phyloP scores from a whole-genome alignment of 345 rosid species.

The Camelina sativa region DNA sequence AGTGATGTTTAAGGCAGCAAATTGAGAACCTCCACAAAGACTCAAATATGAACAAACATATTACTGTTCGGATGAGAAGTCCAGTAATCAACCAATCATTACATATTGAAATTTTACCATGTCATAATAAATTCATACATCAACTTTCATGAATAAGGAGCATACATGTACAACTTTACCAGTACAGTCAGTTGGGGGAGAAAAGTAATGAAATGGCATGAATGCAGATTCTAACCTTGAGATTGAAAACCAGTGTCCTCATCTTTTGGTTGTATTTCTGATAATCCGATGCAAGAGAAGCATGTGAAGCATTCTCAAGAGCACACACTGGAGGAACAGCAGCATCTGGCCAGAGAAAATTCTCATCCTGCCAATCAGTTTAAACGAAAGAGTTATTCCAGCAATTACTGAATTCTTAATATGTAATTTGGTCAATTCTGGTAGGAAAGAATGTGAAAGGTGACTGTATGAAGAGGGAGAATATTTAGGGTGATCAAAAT shows the following conservation, averaged over 20 bases:
- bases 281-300: slow-evolving; percentile 67
- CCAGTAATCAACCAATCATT: slow-evolving; percentile 13
- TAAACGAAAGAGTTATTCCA: slow-evolving; percentile 19
- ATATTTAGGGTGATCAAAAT: slow-evolving; percentile 13
- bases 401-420: slow-evolving; percentile 27
- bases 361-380: slow-evolving; percentile 52
- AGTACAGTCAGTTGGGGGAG: not conserved
- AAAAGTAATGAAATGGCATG: slow-evolving; percentile 15
- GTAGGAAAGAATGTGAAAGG: slow-evolving; percentile 4
- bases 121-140: slow-evolving; percentile 18
- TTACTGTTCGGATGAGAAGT: slow-evolving; percentile 4
- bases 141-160: slow-evolving; percentile 10
- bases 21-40: not conserved
- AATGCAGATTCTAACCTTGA: slow-evolving; percentile 62
- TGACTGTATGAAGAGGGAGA: slow-evolving; percentile 13
- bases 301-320: slow-evolving; percentile 87
- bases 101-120: slow-evolving; percentile 15
- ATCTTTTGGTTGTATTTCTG: slow-evolving; percentile 90
- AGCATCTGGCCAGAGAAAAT: slow-evolving; percentile 86
- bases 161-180: slow-evolving; percentile 5
- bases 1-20: not conserved
- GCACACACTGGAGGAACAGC: slow-evolving; percentile 76
- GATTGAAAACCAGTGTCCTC: slow-evolving; percentile 83
- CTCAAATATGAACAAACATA: slow-evolving; percentile 11
- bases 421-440: not conserved